Base-by-base conservation (phyloP, 163 green algal species). In the Chlamydomonas reinhardtii region DNA sequence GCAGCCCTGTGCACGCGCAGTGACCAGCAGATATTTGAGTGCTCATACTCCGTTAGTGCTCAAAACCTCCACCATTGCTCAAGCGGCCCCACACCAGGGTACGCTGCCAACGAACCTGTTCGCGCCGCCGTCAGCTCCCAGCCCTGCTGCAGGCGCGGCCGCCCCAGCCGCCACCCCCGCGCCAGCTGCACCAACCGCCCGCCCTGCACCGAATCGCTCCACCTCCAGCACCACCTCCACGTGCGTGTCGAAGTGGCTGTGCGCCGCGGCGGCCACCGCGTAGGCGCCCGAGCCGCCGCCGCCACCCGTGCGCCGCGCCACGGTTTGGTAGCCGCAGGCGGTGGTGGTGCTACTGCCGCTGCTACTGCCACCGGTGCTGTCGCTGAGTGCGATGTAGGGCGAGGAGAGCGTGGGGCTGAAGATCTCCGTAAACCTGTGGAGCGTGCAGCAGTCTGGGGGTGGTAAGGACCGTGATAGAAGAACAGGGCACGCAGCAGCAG, bases 361-460 rank as follows among this genome's bases (percentile, higher is more conserved):
- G n/a, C n/a, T 14, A 14, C 48, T 56, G 48, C 11, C 19, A 14
- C 48, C 14, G 48, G 2, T 17, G 12, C 1, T 22, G 48, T 56
- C 48, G 48, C 48, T 17, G 12, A 56, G 48, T 17, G 48, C 9
- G 11, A 85, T 27, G 54, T 65, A 72, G 54, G 79, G 79, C 22
- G 79, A 85, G 68, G 29, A 62, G 9, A 85, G 79, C 37, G 31
- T 3, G 68, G 68, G 48, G 69, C 79, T 65, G 80, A 86, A 86
- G 25, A 35, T 52, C 70, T 86, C 80, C 0, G 70, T 52, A 35
- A 73, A 86, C 70, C 80, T 86, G 80, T 43, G 72, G 27, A 27
- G n/a, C 15, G 65, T 1, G 6, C 27, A 35, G 70, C 19, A 0
- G 68, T 1, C 31, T 48, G 17, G 68, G 68, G 68, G 68, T 1